Conservation (phyloP, 495 filamentous ascomycete species). For the Bombardia bombarda region DNA sequence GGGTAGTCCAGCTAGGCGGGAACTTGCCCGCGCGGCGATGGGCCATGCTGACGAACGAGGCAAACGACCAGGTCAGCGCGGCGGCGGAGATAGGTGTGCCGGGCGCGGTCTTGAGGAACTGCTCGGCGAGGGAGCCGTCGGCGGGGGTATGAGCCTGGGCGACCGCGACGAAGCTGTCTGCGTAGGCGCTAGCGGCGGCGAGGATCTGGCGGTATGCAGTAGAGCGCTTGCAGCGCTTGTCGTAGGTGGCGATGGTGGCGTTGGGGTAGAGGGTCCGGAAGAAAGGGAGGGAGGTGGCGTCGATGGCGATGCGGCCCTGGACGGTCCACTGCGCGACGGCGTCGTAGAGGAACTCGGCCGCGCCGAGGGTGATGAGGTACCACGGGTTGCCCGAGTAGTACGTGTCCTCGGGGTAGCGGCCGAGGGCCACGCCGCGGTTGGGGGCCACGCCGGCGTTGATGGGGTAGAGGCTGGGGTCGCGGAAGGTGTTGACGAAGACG, state of each 20-base stretch:
- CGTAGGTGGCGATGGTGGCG: constrained; percentile 34
- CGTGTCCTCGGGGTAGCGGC: constrained; percentile 57
- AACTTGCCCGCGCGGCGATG: constrained; percentile 33
- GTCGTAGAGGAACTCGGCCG: constrained; percentile 56
- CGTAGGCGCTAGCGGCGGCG: constrained; percentile 44
- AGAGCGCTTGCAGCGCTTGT: constrained; percentile 23
- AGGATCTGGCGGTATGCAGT: constrained; percentile 31
- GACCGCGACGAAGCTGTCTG: constrained; percentile 51
- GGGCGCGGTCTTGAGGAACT: constrained; percentile 41
- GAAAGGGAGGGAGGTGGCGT: constrained; percentile 42
- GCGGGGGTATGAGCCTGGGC: constrained; percentile 39
- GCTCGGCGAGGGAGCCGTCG: constrained; percentile 53
- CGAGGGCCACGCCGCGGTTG: constrained; percentile 49
- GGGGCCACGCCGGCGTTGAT: constrained; percentile 42
- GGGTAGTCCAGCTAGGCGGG: constrained; percentile 41
- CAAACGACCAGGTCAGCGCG: constrained; percentile 61
- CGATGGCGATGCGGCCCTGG: constrained; percentile 41
- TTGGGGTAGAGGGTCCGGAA: constrained; percentile 43
- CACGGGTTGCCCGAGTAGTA: constrained; percentile 59
- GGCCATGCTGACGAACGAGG: constrained; percentile 49
- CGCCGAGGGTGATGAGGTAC: constrained; percentile 53
- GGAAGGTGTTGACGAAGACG: constrained; percentile 53
- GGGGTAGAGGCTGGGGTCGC: constrained; percentile 36
- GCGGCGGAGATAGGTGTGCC: constrained; percentile 46
- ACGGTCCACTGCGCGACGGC: constrained; percentile 47